phyloP scores from a whole-genome alignment of 495 filamentous ascomycete species.

The Chaetomidium leptoderma region DNA sequence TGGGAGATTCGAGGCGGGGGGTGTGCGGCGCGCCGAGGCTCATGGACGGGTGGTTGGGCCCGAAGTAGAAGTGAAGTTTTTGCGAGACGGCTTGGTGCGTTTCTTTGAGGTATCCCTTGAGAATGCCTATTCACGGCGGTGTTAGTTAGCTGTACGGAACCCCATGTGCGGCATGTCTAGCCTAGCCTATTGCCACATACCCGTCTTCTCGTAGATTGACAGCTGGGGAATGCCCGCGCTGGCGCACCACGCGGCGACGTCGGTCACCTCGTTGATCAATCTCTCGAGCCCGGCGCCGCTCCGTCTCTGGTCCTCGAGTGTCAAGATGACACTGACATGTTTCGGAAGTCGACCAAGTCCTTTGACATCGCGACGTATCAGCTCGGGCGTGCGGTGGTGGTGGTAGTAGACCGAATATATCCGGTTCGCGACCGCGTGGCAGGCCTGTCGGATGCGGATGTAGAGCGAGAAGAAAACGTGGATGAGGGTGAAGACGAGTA shows the following conservation, averaged over 20 bases:
- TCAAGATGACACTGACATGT: conserved; percentile 84
- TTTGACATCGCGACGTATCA: conserved; percentile 85
- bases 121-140: conserved; percentile 54
- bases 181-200: conserved; percentile 44
- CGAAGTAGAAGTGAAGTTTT: conserved; percentile 81
- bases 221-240: conserved; percentile 78
- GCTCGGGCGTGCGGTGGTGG: conserved; percentile 88
- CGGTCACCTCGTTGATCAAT: conserved; percentile 82
- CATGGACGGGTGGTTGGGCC: conserved; percentile 59
- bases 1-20: conserved; percentile 48
- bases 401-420: conserved; percentile 78
- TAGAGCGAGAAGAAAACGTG: conserved; percentile 83
- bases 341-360: conserved; percentile 65
- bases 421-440: conserved; percentile 69
- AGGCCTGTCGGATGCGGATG: conserved; percentile 71
- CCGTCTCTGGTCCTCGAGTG: conserved; percentile 62
- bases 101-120: conserved; percentile 78
- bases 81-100: conserved; percentile 67
- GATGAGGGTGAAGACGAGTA: conserved; percentile 64
- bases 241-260: conserved; percentile 87
- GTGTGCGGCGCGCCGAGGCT: conserved; percentile 73
- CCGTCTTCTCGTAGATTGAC: conserved; percentile 86
- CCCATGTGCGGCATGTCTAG: background rate
- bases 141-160: background rate
- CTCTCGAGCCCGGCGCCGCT: conserved; percentile 66